Evolutionary conservation across 805 yeast genomes (phyloP).

Genomic region (Dipodascopsis tothii): DNA sequence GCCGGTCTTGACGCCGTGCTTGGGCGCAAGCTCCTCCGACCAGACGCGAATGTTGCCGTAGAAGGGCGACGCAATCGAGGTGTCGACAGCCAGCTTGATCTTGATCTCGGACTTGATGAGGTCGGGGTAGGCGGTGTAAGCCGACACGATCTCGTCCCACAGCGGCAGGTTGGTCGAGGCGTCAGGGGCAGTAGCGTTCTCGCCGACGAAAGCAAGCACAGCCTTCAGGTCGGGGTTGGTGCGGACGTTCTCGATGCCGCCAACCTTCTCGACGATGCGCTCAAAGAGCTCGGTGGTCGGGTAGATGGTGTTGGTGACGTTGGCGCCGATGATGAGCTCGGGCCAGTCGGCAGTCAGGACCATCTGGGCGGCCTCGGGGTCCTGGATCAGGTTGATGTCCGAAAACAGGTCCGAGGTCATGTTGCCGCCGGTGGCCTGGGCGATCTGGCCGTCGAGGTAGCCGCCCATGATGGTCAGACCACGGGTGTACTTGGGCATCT

Average conservation of each 20-base stretch:
- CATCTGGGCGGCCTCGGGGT: constrained; percentile 42
- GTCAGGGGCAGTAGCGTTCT: background rate
- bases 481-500: constrained; percentile 35
- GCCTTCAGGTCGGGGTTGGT: background rate
- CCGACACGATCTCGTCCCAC: background rate
- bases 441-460: constrained; percentile 38
- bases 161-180: background rate
- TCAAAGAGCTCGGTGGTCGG: constrained; percentile 37
- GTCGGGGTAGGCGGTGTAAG: background rate
- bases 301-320: constrained; percentile 37
- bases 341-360: constrained; percentile 39
- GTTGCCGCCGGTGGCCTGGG: constrained; percentile 31
- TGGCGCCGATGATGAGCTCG: constrained; percentile 36
- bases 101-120: too few relatives aligned
- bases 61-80: too few relatives aligned
- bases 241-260: background rate
- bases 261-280: constrained; percentile 31
- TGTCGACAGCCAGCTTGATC: too few relatives aligned
- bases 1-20: too few relatives aligned
- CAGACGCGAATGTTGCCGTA: too few relatives aligned
- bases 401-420: constrained; percentile 37
- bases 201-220: background rate
- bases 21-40: too few relatives aligned
- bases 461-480: constrained; percentile 42
- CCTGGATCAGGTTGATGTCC: constrained; percentile 40